Percentiles rank a stretch among this genome's conserved stretches.
phyloP scores from a whole-genome alignment of 2,329 filamentous ascomycete genomes.

The Ilyonectria destructans region DNA sequence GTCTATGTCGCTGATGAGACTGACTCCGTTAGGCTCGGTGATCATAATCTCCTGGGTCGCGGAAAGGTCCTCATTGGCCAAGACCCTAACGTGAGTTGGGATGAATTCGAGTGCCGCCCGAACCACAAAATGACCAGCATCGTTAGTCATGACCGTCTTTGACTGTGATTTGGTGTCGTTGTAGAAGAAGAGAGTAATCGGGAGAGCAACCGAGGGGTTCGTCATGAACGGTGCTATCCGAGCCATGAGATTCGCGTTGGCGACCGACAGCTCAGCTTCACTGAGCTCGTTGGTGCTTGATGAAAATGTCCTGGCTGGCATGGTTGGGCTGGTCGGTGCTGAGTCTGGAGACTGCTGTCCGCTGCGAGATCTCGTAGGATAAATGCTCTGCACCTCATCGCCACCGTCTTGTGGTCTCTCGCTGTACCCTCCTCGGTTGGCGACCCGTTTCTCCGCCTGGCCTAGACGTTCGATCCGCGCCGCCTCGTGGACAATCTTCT shows the following conservation, averaged over 20 bases:
- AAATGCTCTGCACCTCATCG: constrained; percentile 53
- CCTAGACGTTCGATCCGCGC: constrained; percentile 83
- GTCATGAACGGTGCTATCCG: constrained; percentile 92
- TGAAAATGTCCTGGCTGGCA: constrained; percentile 57
- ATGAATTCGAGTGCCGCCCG: constrained; percentile 89
- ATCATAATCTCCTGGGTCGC: constrained; percentile 84
- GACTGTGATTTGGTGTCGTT: constrained; percentile 88
- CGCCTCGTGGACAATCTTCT: constrained; percentile 82
- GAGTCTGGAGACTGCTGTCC: constrained; percentile 58
- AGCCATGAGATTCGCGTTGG: constrained; percentile 91
- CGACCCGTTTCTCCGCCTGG: constrained; percentile 79
- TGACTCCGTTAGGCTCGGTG: constrained; percentile 85
- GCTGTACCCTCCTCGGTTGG: constrained; percentile 81
- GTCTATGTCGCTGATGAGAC: constrained; percentile 96
- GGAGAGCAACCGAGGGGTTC: constrained; percentile 81
- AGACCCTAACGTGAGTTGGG: constrained; percentile 88
- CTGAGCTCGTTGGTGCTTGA: constrained; percentile 73
- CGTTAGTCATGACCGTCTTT: constrained; percentile 87
- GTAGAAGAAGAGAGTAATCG: constrained; percentile 96
- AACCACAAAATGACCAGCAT: constrained; percentile 89
- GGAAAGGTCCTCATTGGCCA: constrained; percentile 89
- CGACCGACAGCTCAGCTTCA: constrained; percentile 81
- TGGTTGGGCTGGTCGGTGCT: constrained; percentile 61
- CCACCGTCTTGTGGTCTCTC: constrained; percentile 71
- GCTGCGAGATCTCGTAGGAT: constrained; percentile 49